Conservation (phyloP, 441 rosid species). For the Hura crepitans region DNA sequence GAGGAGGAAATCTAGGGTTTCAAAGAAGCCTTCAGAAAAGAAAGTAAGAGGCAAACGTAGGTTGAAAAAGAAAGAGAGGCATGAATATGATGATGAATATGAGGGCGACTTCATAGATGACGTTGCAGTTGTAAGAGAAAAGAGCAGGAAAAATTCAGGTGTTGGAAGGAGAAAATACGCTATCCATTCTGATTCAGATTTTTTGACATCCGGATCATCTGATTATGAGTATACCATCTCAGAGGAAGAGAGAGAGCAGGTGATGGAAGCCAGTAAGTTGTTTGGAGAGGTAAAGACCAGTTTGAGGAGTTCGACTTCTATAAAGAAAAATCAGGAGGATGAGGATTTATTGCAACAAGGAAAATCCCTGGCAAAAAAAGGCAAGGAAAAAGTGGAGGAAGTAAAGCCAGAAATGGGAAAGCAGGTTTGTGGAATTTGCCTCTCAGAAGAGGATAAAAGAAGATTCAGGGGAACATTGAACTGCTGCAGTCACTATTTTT, state of each 20-base stretch:
- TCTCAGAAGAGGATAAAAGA: constrained; percentile 87
- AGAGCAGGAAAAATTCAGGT: constrained; percentile 36
- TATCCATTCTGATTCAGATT: constrained; percentile 71
- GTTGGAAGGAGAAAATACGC: constrained; percentile 45
- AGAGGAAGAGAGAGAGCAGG: constrained; percentile 92
- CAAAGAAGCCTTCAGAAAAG: constrained; percentile 39
- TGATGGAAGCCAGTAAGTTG: constrained; percentile 60
- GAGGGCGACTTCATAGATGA: constrained; percentile 53
- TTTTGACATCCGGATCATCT: constrained; percentile 54
- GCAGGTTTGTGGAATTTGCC: constrained; percentile 90
- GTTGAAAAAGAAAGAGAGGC: constrained; percentile 45
- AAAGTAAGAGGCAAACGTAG: constrained; percentile 41
- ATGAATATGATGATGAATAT: constrained; percentile 34
- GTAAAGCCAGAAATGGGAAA: constrained; percentile 44
- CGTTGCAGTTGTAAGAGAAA: constrained; percentile 34
- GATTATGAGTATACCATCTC: constrained; percentile 79
- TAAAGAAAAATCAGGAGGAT: constrained; percentile 38
- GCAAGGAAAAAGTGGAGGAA: constrained; percentile 75
- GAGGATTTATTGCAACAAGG: constrained; percentile 41
- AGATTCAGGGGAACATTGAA: constrained; percentile 73
- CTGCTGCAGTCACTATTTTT: constrained; percentile 91
- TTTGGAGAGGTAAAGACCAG: constrained; percentile 39
- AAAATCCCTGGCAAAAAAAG: constrained; percentile 46
- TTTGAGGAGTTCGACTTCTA: constrained; percentile 52
- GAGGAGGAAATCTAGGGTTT: constrained; percentile 41